These are phyloP conservation scores for Fraxinus latifolia DNA, from an alignment of 305 asterid species.

Conservation along the genomic window DNA sequence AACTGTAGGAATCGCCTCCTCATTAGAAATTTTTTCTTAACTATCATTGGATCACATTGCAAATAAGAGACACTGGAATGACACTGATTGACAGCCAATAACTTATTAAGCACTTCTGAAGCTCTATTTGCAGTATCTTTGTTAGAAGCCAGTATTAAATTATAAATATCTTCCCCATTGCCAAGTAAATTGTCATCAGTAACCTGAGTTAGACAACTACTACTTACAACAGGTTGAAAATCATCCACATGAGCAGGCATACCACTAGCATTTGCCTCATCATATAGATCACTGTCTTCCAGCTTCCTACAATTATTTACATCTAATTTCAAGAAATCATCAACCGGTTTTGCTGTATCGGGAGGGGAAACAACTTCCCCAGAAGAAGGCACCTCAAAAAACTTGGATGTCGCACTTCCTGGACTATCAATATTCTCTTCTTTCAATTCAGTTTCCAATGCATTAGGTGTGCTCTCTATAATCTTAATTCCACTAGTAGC, in stretches of 20 bases:
- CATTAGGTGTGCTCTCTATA: conserved; percentile 31
- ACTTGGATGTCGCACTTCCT: conserved; percentile 60
- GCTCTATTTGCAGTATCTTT: conserved; percentile 43
- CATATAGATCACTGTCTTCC: conserved; percentile 27
- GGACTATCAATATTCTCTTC: conserved; percentile 63
- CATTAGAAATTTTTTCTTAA: conserved; percentile 48
- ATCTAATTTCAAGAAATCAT: conserved; percentile 28
- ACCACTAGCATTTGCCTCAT: conserved; percentile 29
- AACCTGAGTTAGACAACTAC: conserved; percentile 22
- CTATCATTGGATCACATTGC: conserved; percentile 27
- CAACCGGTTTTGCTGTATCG: conserved; percentile 29
- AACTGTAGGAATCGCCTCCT: conserved; percentile 53
- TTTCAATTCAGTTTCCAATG: conserved; percentile 34
- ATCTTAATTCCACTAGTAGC: conserved; percentile 39
- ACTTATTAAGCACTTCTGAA: conserved; percentile 53
- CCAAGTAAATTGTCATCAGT: conserved; percentile 23
- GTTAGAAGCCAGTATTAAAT: conserved; percentile 60
- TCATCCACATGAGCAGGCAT: conserved; percentile 21
- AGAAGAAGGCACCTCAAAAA: conserved; percentile 38
- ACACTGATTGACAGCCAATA: conserved; percentile 45
- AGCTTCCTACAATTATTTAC: conserved; percentile 28
- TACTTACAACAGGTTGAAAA: conserved; percentile 27
- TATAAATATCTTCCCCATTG: conserved; percentile 34
- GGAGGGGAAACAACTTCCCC: conserved; percentile 32
- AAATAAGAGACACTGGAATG: conserved; percentile 24